phyloP scores from a whole-genome alignment of 257 asterid genomes.

The Gentiana macrophylla region DNA sequence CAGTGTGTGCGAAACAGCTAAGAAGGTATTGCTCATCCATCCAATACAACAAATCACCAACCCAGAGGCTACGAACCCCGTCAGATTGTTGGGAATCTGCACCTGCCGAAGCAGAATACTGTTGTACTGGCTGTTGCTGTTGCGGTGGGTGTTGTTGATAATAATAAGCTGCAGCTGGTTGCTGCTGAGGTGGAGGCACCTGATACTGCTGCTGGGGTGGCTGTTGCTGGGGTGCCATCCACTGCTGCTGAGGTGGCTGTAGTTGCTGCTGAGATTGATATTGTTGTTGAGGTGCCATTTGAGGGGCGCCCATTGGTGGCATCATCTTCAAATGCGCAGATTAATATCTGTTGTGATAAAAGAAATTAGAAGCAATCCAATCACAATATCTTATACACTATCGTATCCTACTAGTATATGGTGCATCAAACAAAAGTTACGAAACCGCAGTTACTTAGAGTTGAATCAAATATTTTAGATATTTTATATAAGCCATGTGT shows the following conservation, averaged over 20 bases:
- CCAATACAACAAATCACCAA: slow-evolving; percentile 94
- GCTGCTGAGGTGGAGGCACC: slow-evolving; percentile 38
- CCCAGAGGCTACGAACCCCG: slow-evolving; percentile 82
- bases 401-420: too few relatives aligned
- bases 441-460: too few relatives aligned
- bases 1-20: slow-evolving; percentile 43
- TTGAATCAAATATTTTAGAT: too few relatives aligned
- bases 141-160: slow-evolving; percentile 41
- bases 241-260: slow-evolving; percentile 38
- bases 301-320: slow-evolving; percentile 70
- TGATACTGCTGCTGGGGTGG: slow-evolving; percentile 48
- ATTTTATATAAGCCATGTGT: too few relatives aligned
- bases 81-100: slow-evolving; percentile 33
- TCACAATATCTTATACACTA: too few relatives aligned
- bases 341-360: not conserved
- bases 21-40: slow-evolving; percentile 74
- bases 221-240: slow-evolving; percentile 31
- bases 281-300: slow-evolving; percentile 47
- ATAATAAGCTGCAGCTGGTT: slow-evolving; percentile 46
- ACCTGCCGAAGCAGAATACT: slow-evolving; percentile 21
- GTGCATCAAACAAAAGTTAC: too few relatives aligned
- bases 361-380: not conserved
- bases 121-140: slow-evolving; percentile 37
- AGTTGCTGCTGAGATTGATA: slow-evolving; percentile 22
- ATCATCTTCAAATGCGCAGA: slow-evolving; percentile 14